phyloP scores from a whole-genome alignment of 306 rosid species.

The Fagus crenata region DNA sequence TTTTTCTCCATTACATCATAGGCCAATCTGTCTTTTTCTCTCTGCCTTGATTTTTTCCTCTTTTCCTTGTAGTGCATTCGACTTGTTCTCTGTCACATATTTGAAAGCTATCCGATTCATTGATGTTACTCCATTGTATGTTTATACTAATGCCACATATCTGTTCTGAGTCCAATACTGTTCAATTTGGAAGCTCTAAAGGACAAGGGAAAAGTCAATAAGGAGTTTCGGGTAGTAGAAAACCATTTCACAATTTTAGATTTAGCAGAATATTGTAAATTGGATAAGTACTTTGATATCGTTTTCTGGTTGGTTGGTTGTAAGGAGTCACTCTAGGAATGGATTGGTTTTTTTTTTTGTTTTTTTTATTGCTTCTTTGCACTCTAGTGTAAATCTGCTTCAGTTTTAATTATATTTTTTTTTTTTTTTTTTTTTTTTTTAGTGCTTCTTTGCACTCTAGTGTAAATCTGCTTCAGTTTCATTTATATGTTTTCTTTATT shows the following conservation, averaged over 20 bases:
- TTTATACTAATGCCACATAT: background rate
- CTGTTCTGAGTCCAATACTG: background rate
- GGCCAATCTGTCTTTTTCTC: background rate
- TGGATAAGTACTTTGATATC: background rate
- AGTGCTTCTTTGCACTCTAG: constrained; percentile 5
- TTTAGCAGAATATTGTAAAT: background rate
- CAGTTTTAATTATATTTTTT: constrained; percentile 14
- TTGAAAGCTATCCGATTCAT: background rate
- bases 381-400: constrained; percentile 15
- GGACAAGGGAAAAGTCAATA: constrained; percentile 2
- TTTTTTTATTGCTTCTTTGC: constrained; percentile 5
- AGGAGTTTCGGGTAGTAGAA: background rate
- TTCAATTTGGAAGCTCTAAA: background rate
- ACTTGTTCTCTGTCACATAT: background rate
- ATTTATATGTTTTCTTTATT: constrained; percentile 7
- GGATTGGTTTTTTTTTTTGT: constrained; percentile 12
- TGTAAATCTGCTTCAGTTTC: constrained; percentile 14
- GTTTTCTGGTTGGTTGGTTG: background rate
- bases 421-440: constrained; percentile 16
- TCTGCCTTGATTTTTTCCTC: background rate
- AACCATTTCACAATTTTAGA: background rate
- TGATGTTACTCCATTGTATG: background rate
- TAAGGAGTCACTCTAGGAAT: constrained; percentile 8
- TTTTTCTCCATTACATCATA: background rate
- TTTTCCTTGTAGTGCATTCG: background rate